Percentiles rank a stretch among this genome's conserved stretches.
Evolutionary conservation across 106 monocot species (phyloP).

Genomic region (Amphibolis antarctica): DNA sequence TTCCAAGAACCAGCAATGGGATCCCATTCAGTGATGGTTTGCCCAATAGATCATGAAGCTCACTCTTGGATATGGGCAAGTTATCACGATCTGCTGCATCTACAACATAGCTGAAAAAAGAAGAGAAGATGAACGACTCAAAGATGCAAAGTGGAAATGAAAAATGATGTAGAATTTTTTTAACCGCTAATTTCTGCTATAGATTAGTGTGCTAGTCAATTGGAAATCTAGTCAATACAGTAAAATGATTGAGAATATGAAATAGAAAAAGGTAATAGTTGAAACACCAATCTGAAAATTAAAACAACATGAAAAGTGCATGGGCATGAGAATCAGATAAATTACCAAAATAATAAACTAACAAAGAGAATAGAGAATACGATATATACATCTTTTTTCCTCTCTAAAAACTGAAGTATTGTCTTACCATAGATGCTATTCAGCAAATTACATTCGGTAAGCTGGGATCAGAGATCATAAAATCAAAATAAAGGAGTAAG

Average conservation of each 20-base stretch:
- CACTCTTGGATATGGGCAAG: slow-evolving; percentile 66
- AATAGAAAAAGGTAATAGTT: too few species aligned
- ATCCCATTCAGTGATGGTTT: slow-evolving; percentile 85
- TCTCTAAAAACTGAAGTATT: too few species aligned
- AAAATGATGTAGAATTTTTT: too few species aligned
- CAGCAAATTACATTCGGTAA: too few species aligned
- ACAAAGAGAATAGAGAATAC: background rate
- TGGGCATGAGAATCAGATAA: background rate
- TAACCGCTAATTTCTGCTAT: background rate
- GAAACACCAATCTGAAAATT: too few species aligned
- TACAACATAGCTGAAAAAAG: slow-evolving; percentile 65
- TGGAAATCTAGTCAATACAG: too few species aligned
- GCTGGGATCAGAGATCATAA: background rate
- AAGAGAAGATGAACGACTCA: background rate
- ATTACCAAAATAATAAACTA: background rate
- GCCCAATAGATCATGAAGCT: slow-evolving; percentile 81
- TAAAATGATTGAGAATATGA: too few species aligned
- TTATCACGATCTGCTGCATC: slow-evolving; percentile 86
- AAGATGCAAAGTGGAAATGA: too few species aligned
- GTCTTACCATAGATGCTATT: too few species aligned
- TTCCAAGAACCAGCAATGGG: slow-evolving; percentile 83
- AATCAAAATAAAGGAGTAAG: slow-evolving; percentile 1
- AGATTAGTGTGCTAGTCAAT: background rate
- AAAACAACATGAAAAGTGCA: background rate
- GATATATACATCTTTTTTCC: too few species aligned